Base-by-base conservation (phyloP, 257 asterid species). In the Plectranthus barbatus region DNA sequence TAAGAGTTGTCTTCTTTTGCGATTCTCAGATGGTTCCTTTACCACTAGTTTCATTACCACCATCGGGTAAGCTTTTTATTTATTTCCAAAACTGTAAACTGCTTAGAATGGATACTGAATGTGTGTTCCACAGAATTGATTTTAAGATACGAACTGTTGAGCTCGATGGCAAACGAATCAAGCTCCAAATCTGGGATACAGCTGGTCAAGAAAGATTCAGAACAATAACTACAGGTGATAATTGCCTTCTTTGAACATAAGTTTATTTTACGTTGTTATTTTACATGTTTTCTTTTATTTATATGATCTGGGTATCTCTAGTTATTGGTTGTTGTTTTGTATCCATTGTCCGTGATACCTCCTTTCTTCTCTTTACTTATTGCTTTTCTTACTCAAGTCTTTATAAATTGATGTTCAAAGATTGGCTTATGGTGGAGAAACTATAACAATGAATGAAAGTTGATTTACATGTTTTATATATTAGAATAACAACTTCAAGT, bases 11-110 rank as follows among this genome's bases (percentile, higher is more conserved):
- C 93, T 89, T 57, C 96, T 89, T 68, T 78, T 89, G 67, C 88
- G 94, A 69, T 86, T 86, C 85, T 89, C 95, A 44, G 93, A 89
- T 81, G 94, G 96, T 53, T 86, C 95, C 77, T 86, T 84, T 79
- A 89, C 93, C 0, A 86, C 95, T 72, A 86, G 94, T 83, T 89
- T 89, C 77, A 83, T 89, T 56, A 89, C 95, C 65, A 83, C 90
- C 66, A 80, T 83, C 18, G 87, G 84, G 79, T 73, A 34, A 67
- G 75, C 76, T 54, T 48, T 49, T n/a, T n/a, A 18, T 64, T 31
- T 26, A 53, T 41, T 9, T 60, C 55, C 42, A 36, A 24, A 47
- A 46, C 51, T 62, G 24, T 56, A 7, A 31, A 61, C 52, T 62
- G 61, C 47, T 62, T 62, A 37, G 56, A 20, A 47, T 45, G 33